Evolutionary conservation across 129 eudicot genomes (phyloP).

Genomic region (carrot (Daucus carota)): DH1_v3.0 NC_030382.2:58946001-58946500

Average conservation of each 20-base stretch:
- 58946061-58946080: not conserved
- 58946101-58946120: too few species aligned
- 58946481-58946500: too few species aligned
- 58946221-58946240: not conserved
- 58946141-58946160: not conserved
- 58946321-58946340: not conserved
- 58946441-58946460: too few species aligned
- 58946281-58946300: not conserved
- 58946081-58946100: constrained; percentile 14
- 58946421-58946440: too few species aligned
- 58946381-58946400: too few species aligned
- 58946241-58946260: not conserved
- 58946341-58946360: too few species aligned
- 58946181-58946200: constrained; percentile 26
- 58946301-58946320: not conserved
- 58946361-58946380: too few species aligned
- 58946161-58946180: constrained; percentile 32
- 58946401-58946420: too few species aligned
- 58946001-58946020: not conserved
- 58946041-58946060: not conserved
- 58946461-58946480: too few species aligned
- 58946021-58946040: not conserved
- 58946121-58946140: not conserved
- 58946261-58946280: not conserved
- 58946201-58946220: constrained; percentile 34